Evolutionary conservation across 371 early-diverging fungal species (phyloP).

Genomic region (Mucor indicus): DNA sequence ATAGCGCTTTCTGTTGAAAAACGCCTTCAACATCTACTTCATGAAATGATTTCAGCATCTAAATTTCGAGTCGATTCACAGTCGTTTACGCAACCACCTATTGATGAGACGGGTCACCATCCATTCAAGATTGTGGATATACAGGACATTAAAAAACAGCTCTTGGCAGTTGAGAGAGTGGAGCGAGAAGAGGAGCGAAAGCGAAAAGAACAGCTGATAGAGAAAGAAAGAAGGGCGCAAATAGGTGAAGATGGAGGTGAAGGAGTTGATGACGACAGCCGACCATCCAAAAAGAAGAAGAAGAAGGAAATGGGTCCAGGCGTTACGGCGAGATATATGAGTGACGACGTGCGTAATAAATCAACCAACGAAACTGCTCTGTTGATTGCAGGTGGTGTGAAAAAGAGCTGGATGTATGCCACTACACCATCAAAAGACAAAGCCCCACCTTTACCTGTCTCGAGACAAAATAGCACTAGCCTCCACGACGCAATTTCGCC

Average conservation of each 20-base stretch:
- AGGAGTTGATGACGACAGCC: conserved; percentile 36
- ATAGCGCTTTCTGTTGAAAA: conserved; percentile 71
- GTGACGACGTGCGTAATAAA: conserved; percentile 67
- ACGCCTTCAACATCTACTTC: conserved; percentile 57
- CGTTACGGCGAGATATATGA: conserved; percentile 61
- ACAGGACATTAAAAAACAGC: conserved; percentile 69
- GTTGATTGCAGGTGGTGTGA: conserved; percentile 69
- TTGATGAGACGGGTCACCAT: conserved; percentile 57
- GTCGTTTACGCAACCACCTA: conserved; percentile 60
- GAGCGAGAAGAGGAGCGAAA: conserved; percentile 68
- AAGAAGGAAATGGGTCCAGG: conserved; percentile 54
- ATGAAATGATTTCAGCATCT: conserved; percentile 66
- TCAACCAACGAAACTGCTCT: conserved; percentile 72
- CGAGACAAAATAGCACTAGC: conserved; percentile 9
- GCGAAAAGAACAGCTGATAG: conserved; percentile 49
- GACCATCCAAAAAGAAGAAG: conserved; percentile 54
- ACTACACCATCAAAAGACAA: conserved; percentile 5
- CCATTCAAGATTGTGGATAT: conserved; percentile 64
- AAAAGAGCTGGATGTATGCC: conserved; percentile 77
- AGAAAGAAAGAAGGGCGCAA: conserved; percentile 45
- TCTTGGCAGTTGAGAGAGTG: conserved; percentile 70
- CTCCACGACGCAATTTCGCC: conserved; percentile 1
- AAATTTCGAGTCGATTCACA: conserved; percentile 74
- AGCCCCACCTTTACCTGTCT: not conserved
- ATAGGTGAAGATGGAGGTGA: conserved; percentile 48